Percentiles rank a stretch among this genome's conserved stretches.
Evolutionary conservation across 768 basidiomycete species (phyloP).

Genomic region (Hypholoma fasciculare): DNA sequence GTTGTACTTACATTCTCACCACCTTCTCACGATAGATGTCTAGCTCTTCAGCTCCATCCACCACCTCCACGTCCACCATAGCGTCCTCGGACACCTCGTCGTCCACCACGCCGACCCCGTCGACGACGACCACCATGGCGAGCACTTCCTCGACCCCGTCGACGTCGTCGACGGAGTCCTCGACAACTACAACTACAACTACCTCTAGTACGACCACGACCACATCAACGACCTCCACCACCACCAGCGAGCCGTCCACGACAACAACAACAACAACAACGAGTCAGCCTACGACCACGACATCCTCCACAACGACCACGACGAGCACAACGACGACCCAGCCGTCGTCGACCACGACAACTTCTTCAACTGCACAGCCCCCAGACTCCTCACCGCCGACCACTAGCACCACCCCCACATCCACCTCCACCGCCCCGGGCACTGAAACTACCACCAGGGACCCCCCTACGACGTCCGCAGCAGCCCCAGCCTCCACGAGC

Average conservation of each 20-base stretch:
- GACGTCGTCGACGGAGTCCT: background rate
- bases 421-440: conserved; percentile 6
- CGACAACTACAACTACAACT: background rate
- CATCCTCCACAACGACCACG: background rate
- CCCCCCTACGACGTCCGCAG: background rate
- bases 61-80: background rate
- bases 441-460: conserved; percentile 1
- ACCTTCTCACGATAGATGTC: background rate
- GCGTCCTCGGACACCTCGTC: background rate
- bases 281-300: background rate
- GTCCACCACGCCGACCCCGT: background rate
- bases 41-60: background rate
- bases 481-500: background rate
- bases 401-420: conserved; percentile 15
- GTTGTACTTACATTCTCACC: background rate
- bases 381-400: conserved; percentile 13
- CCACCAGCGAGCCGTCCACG: background rate
- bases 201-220: background rate
- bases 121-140: background rate
- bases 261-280: background rate
- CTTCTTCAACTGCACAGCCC: background rate
- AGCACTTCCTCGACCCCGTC: background rate
- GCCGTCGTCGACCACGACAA: background rate
- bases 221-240: background rate
- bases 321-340: background rate